Base-by-base conservation (phyloP, 2,329 filamentous ascomycete species). In the Diaporthe velutina region DNA sequence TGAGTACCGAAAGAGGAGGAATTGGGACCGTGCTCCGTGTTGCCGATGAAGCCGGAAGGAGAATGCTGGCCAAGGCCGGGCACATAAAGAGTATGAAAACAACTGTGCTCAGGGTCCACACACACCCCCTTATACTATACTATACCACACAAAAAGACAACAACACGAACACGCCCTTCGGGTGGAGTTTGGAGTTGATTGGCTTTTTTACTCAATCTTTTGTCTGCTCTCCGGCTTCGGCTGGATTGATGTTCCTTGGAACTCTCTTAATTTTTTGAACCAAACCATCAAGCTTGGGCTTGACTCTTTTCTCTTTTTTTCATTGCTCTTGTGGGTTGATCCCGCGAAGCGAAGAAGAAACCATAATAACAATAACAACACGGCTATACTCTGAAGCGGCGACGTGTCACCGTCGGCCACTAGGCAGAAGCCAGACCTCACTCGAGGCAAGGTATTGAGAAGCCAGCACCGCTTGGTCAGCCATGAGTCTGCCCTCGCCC, bases 1-100 rank as follows among this genome's bases (percentile, higher is more conserved):
- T 60, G 57, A 30, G 57, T 25, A 72, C 70, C 50, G 70, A 72
- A 72, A 72, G 70, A 72, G 70, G 70, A 42, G 70, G 57, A 33
- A 33, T 12, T n/a, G 70, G 70, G 54, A 61, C 42, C 38, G 57
- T 72, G 64, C 28, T 28, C 40, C 45, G 64, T 28, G 48, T 38
- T 33, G 64, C 45, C 45, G 9, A 67, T 28, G 64, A 67, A n/a
- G 64, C 30, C 17, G 25, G 64, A 67, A 67, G 28, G 3, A 10
- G 64, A 67, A 67, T 67, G 45, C 57, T 19, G 22, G 70, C 57
- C 28, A 12, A 72, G 45, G 48, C 30, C 55, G 64, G 45, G 64
- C 57, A 64, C 45, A 72, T 28, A 33, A 72, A 72, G 57, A 72
- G 70, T 33, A 72, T 57, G 70, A 54, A 42, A 17, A 38, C 15